Evolutionary conservation across 106 monocot species (phyloP).

Genomic region (Apostasia ramifera): DNA sequence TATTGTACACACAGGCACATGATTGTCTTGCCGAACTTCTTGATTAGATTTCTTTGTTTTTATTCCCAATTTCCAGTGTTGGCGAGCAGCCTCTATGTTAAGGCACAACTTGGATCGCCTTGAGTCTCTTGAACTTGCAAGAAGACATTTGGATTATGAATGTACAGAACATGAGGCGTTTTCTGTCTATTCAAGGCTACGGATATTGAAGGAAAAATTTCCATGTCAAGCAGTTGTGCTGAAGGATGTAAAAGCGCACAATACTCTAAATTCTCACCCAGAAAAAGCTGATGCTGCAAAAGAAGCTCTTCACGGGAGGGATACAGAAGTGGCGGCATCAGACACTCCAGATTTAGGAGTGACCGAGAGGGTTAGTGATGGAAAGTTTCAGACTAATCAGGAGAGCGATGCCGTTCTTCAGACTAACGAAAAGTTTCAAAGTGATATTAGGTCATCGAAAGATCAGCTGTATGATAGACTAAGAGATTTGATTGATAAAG

Average conservation of each 20-base stretch:
- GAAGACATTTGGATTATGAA: slow-evolving; percentile 42
- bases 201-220: slow-evolving; percentile 52
- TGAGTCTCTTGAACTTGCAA: slow-evolving; percentile 56
- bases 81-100: slow-evolving; percentile 75
- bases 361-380: slow-evolving; percentile 13
- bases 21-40: too few species aligned
- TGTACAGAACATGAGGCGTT: slow-evolving; percentile 45
- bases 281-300: slow-evolving; percentile 4
- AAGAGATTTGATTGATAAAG: slow-evolving; percentile 30
- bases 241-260: slow-evolving; percentile 4
- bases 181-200: slow-evolving; percentile 61
- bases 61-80: slow-evolving; percentile 54
- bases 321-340: slow-evolving; percentile 9
- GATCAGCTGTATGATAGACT: slow-evolving; percentile 23
- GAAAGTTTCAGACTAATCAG: slow-evolving; percentile 1
- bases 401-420: slow-evolving; percentile 9
- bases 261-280: slow-evolving; percentile 7
- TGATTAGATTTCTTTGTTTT: slow-evolving; percentile 5
- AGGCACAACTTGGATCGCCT: slow-evolving; percentile 53
- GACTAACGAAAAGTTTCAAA: slow-evolving; percentile 10
- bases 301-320: neutral
- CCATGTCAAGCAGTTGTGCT: slow-evolving; percentile 6
- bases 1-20: too few species aligned
- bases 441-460: slow-evolving; percentile 9
- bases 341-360: slow-evolving; percentile 10